Base-by-base conservation (phyloP, 345 rosid species). In the Hibiscus tridactylites region DNA sequence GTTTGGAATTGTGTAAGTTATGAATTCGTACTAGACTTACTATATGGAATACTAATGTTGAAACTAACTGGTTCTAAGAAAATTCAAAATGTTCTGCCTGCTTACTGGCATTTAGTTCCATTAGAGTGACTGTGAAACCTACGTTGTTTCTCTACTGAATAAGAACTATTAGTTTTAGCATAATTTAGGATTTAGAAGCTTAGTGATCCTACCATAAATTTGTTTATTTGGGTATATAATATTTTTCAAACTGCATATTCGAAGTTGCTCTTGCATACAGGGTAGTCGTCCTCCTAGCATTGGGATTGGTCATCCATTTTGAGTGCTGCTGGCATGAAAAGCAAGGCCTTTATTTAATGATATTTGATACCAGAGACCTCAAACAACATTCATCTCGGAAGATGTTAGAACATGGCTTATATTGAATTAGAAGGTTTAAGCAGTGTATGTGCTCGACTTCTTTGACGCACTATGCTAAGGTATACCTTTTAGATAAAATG, bases 241-340 rank as follows among this genome's bases (percentile, higher is more conserved):
- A 3, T 11, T 53, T 60, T 60, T 31, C 26, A 2, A 42, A 10
- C 39, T 71, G 67, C 29, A 44, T 60, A 46, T 60, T 16, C 17
- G 28, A 10, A 71, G 67, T 46, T 60, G 74, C 50, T 71, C 37
- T 71, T 71, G 26, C 73, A 57, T 57, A 24, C 73, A 37, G 73
- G 73, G 59, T 58, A 57, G 47, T 70, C 65, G 8, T 70, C 54
- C 5, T 70, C 52, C 21, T 19, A 39, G 64, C 39, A 13, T 3
- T 70, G 53, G 56, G 7, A 4, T 58, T 71, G 65, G 35, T 71
- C 39, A 58, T 58, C 50, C 39, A 39, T 71, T 68, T 58, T 42
- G 28, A 42, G 39, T 70, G 35, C 54, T 57, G 53, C 65, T 39
- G 21, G 35, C 53, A 35, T 56, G 61, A 52, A 68, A 70, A 12